Percentiles rank a stretch among this genome's conserved stretches.
Evolutionary conservation across 345 rosid genomes (phyloP).

Genomic region (Firmiana major): DNA sequence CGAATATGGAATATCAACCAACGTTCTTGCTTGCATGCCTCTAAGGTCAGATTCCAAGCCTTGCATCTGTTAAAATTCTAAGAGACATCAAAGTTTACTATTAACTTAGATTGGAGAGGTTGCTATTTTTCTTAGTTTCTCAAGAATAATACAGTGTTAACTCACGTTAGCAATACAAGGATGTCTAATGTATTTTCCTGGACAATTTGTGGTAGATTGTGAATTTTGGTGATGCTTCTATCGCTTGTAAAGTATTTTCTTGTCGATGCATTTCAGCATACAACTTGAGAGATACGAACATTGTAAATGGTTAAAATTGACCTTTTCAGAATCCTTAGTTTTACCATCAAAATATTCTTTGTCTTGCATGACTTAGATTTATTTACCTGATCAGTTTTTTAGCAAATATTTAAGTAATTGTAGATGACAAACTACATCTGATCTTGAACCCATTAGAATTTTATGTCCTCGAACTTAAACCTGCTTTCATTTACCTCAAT

Average conservation of each 20-base stretch:
- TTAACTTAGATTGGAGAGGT: not conserved
- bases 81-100: not conserved
- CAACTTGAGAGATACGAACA: not conserved
- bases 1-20: conserved; percentile 31
- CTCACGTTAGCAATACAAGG: too few relatives aligned
- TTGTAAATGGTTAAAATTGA: not conserved
- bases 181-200: not conserved
- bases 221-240: too few relatives aligned
- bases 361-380: not conserved
- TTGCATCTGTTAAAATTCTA: not conserved
- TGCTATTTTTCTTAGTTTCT: too few relatives aligned
- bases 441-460: not conserved
- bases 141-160: too few relatives aligned
- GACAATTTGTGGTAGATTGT: not conserved
- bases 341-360: not conserved
- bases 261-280: too few relatives aligned
- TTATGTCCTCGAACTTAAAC: not conserved
- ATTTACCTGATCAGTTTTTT: not conserved
- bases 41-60: conserved; percentile 19
- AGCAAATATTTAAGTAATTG: not conserved
- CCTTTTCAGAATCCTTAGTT: not conserved
- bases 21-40: conserved; percentile 5
- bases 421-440: not conserved
- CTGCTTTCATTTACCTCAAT: not conserved
- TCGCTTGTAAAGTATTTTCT: too few relatives aligned